Conservation (phyloP, 345 rosid species). For the Camelina laxa region DNA sequence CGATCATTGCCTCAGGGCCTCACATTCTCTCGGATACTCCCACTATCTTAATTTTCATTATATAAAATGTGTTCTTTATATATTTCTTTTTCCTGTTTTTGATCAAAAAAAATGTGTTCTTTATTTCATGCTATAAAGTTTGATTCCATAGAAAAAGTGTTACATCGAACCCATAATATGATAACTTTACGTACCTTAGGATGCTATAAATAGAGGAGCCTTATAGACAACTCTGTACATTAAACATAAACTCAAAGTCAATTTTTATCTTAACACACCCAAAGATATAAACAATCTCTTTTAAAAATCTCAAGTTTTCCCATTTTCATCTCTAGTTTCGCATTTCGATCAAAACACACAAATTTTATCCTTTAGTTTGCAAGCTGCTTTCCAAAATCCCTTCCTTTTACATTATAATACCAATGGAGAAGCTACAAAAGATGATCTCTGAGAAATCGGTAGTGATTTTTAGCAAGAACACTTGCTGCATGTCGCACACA, state of each 20-base stretch:
- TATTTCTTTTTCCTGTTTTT: too few relatives aligned
- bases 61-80: neutral
- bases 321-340: neutral
- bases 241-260: slow-evolving; percentile 29
- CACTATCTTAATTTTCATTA: neutral
- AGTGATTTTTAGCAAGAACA: slow-evolving; percentile 82
- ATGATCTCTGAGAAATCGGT: slow-evolving; percentile 76
- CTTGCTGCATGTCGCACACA: slow-evolving; percentile 81
- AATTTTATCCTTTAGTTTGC: neutral
- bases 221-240: slow-evolving; percentile 14
- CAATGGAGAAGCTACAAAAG: slow-evolving; percentile 65
- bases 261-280: slow-evolving; percentile 1
- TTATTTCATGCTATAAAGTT: slow-evolving; percentile 13
- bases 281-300: slow-evolving; percentile 4
- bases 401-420: neutral
- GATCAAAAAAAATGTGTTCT: neutral
- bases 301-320: neutral
- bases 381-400: neutral
- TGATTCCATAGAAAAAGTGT: slow-evolving; percentile 13
- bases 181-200: slow-evolving; percentile 1
- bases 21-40: neutral
- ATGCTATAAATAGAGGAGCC: slow-evolving; percentile 26
- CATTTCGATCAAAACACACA: neutral
- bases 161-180: neutral
- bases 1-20: slow-evolving; percentile 14